Conservation (phyloP, 2,329 filamentous ascomycete species). For the Neodidymelliopsis sp. region DNA sequence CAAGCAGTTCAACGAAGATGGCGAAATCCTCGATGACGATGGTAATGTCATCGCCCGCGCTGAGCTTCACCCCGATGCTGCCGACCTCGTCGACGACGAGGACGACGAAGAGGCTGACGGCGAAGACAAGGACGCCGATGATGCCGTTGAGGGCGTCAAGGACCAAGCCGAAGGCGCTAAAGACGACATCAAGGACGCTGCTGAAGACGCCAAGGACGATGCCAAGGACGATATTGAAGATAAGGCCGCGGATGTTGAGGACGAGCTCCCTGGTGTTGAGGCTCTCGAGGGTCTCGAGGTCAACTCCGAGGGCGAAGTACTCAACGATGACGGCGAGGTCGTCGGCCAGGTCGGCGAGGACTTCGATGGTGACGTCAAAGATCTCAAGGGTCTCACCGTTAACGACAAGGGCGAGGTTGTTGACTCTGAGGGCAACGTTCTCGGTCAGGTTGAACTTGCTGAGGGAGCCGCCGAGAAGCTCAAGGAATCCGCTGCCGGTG, state of each 20-base stretch:
- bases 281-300: conserved; percentile 60
- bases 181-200: conserved; percentile 27
- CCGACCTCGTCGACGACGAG: conserved; percentile 48
- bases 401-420: conserved; percentile 61
- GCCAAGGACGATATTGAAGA: conserved; percentile 43
- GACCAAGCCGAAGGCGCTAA: conserved; percentile 23
- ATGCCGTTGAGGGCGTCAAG: conserved; percentile 31
- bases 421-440: conserved; percentile 59
- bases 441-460: conserved; percentile 59
- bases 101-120: conserved; percentile 40
- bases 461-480: conserved; percentile 59
- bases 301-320: conserved; percentile 59
- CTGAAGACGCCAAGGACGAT: conserved; percentile 32
- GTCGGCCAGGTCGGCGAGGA: conserved; percentile 57
- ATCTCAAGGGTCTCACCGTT: conserved; percentile 58
- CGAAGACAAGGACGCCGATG: conserved; percentile 31
- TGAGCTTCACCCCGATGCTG: conserved; percentile 57
- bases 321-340: conserved; percentile 59
- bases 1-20: conserved; percentile 59
- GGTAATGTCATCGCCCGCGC: conserved; percentile 63
- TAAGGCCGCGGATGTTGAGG: conserved; percentile 52
- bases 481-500: conserved; percentile 49
- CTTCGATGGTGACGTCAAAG: conserved; percentile 51
- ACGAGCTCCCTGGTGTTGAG: conserved; percentile 60
- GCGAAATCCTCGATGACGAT: conserved; percentile 63